Evolutionary conservation across 139 green algal genomes (phyloP).

Genomic region (Tetradesmus obliquus): DNA sequence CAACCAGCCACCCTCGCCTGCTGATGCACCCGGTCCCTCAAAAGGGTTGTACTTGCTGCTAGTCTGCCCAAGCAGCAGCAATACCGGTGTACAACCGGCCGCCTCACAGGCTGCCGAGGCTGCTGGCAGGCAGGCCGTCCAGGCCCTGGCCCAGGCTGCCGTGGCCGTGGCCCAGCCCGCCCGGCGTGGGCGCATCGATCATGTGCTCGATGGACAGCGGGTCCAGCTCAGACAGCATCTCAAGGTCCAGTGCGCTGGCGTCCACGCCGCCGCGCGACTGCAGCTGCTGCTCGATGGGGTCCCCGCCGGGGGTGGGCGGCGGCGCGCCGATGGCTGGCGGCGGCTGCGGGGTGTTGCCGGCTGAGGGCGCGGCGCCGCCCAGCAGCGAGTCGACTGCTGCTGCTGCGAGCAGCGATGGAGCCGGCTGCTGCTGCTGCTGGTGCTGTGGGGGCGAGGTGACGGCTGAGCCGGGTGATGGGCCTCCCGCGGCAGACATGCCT

Average conservation of each 20-base stretch:
- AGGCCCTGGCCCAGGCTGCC: background rate
- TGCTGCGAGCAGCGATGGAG: background rate
- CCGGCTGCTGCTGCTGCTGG: background rate
- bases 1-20: too few species aligned
- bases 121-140: background rate
- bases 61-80: too few species aligned
- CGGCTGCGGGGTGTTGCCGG: background rate
- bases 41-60: too few species aligned
- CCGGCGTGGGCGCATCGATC: constrained; percentile 38
- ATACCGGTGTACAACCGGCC: too few species aligned
- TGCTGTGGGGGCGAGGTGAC: background rate
- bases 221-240: constrained; percentile 34
- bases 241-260: constrained; percentile 2
- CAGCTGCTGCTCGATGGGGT: constrained; percentile 48
- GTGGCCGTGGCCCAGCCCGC: background rate
- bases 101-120: background rate
- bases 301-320: background rate
- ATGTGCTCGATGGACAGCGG: constrained; percentile 25
- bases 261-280: constrained; percentile 32
- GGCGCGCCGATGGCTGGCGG: background rate
- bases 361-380: background rate
- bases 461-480: background rate
- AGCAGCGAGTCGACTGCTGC: constrained; percentile 1
- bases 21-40: too few species aligned
- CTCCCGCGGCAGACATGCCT: background rate